Conservation (phyloP, 306 rosid genomes). For the Acacia melanoxylon region DNA sequence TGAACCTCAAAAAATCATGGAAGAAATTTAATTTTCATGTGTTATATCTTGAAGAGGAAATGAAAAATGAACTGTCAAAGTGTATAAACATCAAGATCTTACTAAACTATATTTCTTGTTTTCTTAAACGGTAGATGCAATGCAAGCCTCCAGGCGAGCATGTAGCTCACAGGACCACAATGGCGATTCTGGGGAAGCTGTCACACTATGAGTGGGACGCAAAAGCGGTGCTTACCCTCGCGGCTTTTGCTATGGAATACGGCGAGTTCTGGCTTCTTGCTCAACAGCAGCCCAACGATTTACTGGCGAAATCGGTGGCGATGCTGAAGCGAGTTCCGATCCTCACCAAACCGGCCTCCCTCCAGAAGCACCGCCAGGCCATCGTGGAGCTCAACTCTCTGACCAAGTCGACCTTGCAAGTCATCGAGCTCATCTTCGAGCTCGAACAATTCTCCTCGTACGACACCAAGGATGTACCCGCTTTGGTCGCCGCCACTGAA, state of each 20-base stretch:
- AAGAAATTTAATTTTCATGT: not conserved
- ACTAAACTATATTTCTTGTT: not conserved
- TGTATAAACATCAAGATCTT: not conserved
- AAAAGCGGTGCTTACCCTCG: conserved; percentile 64
- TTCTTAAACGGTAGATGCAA: conserved; percentile 42
- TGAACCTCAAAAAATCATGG: not conserved
- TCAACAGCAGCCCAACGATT: conserved; percentile 43
- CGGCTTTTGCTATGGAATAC: conserved; percentile 68
- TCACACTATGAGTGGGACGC: conserved; percentile 69
- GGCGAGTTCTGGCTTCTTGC: conserved; percentile 78
- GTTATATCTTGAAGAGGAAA: not conserved
- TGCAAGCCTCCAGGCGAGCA: conserved; percentile 65
- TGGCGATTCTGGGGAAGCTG: conserved; percentile 52
- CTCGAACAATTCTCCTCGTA: conserved; percentile 47
- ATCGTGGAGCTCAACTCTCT: conserved; percentile 53
- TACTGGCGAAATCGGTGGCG: conserved; percentile 62
- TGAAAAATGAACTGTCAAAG: not conserved
- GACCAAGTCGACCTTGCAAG: conserved; percentile 51
- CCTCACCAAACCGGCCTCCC: conserved; percentile 36
- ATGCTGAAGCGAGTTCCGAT: conserved; percentile 56
- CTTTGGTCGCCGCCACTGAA: conserved; percentile 38
- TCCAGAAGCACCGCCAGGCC: conserved; percentile 52
- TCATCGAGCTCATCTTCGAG: conserved; percentile 52
- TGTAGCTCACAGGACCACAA: conserved; percentile 56
- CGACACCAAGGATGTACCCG: conserved; percentile 55